phyloP scores from a whole-genome alignment of 179 eudicot genomes.

The Silene vulgaris region DNA sequence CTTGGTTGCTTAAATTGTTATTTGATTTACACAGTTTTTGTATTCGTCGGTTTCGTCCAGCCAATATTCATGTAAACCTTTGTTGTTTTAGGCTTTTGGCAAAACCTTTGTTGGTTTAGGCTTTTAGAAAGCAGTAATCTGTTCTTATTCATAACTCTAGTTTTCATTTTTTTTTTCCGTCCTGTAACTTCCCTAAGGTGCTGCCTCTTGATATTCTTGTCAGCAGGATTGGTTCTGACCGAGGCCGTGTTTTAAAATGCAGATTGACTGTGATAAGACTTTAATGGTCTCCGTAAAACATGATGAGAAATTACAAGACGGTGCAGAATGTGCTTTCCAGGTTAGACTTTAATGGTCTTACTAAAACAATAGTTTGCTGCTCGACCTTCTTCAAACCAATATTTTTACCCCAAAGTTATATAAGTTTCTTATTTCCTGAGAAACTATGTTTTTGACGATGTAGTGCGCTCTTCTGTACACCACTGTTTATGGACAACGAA shows the following conservation, averaged over 20 bases:
- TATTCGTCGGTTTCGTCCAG: neutral
- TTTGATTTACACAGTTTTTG: neutral
- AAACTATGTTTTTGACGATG: conserved; percentile 24
- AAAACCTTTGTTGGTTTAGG: neutral
- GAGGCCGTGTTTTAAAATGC: conserved; percentile 26
- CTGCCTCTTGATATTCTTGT: neutral
- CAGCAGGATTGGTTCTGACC: conserved; percentile 16
- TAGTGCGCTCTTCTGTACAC: conserved; percentile 97
- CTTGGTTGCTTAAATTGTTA: neutral
- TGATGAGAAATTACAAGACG: conserved; percentile 89
- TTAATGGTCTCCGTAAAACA: conserved; percentile 85
- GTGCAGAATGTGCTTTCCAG: conserved; percentile 87
- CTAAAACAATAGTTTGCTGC: neutral
- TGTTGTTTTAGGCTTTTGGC: neutral
- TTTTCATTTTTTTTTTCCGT: neutral
- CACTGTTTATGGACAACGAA: conserved; percentile 84
- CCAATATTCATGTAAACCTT: neutral
- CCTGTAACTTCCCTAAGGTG: neutral
- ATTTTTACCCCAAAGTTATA: too few species aligned
- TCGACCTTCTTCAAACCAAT: neutral
- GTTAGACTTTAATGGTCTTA: conserved; percentile 25
- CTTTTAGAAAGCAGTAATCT: neutral
- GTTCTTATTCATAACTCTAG: neutral
- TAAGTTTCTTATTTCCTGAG: neutral
- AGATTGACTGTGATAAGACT: conserved; percentile 97